phyloP scores from a whole-genome alignment of 331 rosid species.

The Arachis monticola region DNA sequence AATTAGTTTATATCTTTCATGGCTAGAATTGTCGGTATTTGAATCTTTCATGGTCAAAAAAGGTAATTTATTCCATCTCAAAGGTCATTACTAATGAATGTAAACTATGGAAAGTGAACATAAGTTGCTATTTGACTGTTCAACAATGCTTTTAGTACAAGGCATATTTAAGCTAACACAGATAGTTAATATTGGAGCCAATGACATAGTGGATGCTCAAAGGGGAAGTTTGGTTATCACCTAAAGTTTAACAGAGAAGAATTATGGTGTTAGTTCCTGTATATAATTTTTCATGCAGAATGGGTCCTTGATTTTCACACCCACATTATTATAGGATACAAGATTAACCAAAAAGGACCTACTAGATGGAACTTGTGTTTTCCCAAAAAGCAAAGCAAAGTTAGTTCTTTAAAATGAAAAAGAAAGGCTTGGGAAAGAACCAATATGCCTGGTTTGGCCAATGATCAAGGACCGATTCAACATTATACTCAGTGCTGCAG shows the following conservation, averaged over 20 bases:
- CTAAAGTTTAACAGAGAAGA: conserved; percentile 5
- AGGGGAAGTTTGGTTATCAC: neutral
- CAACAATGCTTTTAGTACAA: conserved; percentile 9
- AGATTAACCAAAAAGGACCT: conserved; percentile 28
- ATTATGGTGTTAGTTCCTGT: conserved; percentile 3
- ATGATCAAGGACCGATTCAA: conserved; percentile 95
- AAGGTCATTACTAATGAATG: conserved; percentile 8
- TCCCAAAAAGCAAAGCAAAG: neutral
- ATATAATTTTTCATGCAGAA: neutral
- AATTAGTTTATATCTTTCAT: no score
- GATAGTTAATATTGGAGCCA: neutral
- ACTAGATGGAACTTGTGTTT: conserved; percentile 15
- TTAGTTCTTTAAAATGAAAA: conserved; percentile 43
- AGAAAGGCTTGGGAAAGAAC: conserved; percentile 91
- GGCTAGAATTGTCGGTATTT: no score
- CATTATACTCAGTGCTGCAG: conserved; percentile 86
- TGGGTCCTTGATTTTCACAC: neutral
- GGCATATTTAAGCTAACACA: conserved; percentile 15
- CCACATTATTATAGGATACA: conserved; percentile 2
- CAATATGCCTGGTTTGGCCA: conserved; percentile 99
- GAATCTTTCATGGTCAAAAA: no score
- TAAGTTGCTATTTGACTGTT: conserved; percentile 9
- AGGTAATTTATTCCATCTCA: neutral
- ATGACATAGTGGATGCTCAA: neutral
- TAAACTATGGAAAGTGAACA: conserved; percentile 9